Conservation (phyloP, 768 basidiomycete genomes). For the Hydnum rufescens region DNA sequence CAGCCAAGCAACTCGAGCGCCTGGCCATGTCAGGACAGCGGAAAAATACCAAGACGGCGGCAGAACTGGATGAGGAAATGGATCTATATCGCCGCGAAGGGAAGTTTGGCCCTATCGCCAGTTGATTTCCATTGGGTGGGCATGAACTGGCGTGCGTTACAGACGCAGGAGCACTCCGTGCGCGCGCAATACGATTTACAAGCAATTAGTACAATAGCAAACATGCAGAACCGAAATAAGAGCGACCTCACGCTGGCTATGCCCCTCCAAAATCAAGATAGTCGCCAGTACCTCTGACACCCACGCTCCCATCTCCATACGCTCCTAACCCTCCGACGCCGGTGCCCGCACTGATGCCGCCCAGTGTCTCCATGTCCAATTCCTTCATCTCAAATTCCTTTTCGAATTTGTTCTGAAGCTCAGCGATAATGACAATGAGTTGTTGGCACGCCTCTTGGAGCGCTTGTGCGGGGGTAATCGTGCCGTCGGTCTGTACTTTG, state of each 20-base stretch:
- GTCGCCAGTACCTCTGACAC: background rate
- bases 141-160: background rate
- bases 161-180: background rate
- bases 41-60: background rate
- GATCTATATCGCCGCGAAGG: background rate
- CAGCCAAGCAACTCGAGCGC: background rate
- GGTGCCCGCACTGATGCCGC: background rate
- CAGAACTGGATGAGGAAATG: background rate
- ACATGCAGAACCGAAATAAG: too few relatives aligned
- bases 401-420: conserved; percentile 19
- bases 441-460: conserved; percentile 70
- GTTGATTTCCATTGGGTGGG: background rate
- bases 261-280: conserved; percentile 2
- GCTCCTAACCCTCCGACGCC: conserved; percentile 4
- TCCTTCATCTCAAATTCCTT: conserved; percentile 16
- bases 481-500: conserved; percentile 89
- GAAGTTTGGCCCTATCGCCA: background rate
- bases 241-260: too few relatives aligned
- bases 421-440: conserved; percentile 43
- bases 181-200: background rate
- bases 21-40: background rate
- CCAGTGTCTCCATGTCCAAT: conserved; percentile 8
- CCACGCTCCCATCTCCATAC: conserved; percentile 5
- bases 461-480: conserved; percentile 58
- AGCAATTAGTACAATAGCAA: background rate